Conservation (phyloP, 73 alveolate species). For the Stentor roeselii region DNA sequence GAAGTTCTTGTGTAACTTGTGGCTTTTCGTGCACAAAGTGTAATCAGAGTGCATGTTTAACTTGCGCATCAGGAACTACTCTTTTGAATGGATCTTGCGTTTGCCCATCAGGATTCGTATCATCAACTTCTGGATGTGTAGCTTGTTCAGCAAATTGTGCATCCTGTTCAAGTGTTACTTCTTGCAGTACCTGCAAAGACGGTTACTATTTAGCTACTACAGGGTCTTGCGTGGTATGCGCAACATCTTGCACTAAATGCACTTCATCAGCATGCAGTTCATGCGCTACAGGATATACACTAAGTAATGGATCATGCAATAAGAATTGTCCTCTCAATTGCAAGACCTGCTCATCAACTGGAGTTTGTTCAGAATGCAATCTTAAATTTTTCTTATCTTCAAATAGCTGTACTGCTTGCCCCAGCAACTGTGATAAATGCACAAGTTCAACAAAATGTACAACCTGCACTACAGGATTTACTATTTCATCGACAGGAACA, state of each 20-base stretch:
- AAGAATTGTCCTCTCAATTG: background rate
- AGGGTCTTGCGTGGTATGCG: background rate
- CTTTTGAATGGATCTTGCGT: background rate
- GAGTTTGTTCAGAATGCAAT: no score
- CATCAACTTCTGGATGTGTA: background rate
- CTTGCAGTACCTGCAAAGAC: background rate
- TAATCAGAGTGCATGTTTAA: background rate
- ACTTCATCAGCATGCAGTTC: conserved; percentile 4
- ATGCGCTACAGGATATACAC: background rate
- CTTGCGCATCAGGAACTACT: background rate
- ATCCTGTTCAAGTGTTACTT: background rate
- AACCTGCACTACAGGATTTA: background rate
- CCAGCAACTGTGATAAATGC: background rate
- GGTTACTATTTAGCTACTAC: background rate
- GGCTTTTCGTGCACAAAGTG: no score
- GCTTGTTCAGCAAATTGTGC: background rate
- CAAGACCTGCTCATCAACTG: no score
- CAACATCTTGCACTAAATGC: background rate
- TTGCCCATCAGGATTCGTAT: background rate
- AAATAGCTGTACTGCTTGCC: no score
- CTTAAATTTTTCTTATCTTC: no score
- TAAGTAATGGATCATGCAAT: background rate
- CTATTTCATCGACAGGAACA: background rate
- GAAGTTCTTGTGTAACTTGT: no score
- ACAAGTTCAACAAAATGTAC: background rate